Conservation (phyloP, 2,329 filamentous ascomycete genomes). For the Lachnellula suecica region DNA sequence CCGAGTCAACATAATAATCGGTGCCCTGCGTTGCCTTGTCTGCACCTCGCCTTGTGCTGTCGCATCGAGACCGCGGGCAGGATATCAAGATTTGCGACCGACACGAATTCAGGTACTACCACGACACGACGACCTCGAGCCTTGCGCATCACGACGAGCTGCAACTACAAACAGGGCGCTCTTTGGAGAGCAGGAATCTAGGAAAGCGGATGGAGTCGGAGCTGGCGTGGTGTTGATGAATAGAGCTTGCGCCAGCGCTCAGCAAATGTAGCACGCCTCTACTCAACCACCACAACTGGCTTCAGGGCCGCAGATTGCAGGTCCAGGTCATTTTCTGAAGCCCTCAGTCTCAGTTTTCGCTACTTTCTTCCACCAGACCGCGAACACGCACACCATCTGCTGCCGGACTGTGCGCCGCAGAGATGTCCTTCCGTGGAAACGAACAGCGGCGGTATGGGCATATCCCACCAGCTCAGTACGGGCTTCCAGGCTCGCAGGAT, state of each 20-base stretch:
- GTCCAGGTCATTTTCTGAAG: constrained; percentile 8
- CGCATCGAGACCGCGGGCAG: constrained; percentile 4
- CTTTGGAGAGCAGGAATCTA: constrained; percentile 7
- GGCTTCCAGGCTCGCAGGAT: constrained; percentile 39
- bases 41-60: background rate
- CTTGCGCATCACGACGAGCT: constrained; percentile 2
- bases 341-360: constrained; percentile 5
- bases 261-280: constrained; percentile 21
- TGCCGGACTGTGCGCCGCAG: constrained; percentile 13
- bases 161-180: constrained; percentile 4
- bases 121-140: constrained; percentile 1
- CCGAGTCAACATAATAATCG: background rate
- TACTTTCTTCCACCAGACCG: too few relatives aligned
- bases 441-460: constrained; percentile 66
- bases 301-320: constrained; percentile 18
- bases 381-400: constrained; percentile 1
- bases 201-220: constrained; percentile 21
- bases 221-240: constrained; percentile 11
- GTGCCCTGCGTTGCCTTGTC: too few relatives aligned
- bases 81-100: background rate
- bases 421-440: constrained; percentile 61
- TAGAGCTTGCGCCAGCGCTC: constrained; percentile 17
- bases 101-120: background rate
- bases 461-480: constrained; percentile 64
- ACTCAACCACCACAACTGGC: constrained; percentile 16